These are phyloP conservation scores for Usnea hakonensis DNA, from an alignment of 495 filamentous ascomycete genomes.

Conservation along the genomic window DNA sequence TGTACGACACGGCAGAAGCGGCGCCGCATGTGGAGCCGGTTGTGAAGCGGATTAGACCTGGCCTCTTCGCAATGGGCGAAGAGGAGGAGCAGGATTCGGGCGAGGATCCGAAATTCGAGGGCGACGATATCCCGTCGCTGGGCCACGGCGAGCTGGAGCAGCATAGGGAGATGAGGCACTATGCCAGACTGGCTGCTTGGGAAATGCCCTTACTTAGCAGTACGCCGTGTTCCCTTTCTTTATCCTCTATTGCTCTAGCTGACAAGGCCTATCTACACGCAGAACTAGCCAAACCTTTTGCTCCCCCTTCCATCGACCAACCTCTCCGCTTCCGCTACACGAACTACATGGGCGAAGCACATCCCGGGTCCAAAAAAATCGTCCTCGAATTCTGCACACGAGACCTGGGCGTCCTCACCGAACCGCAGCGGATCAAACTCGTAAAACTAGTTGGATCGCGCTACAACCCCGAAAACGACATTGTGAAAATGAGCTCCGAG, in stretches of 20 bases:
- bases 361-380: conserved; percentile 87
- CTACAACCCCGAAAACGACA: conserved; percentile 80
- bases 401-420: conserved; percentile 56
- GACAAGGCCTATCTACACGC: not conserved
- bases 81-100: conserved; percentile 44
- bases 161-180: conserved; percentile 82
- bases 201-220: conserved; percentile 88
- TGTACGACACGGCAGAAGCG: conserved; percentile 8
- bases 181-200: conserved; percentile 82
- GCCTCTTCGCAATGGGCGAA: conserved; percentile 48
- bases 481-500: conserved; percentile 87
- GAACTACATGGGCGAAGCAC: conserved; percentile 89
- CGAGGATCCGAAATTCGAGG: conserved; percentile 54
- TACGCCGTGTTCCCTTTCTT: conserved; percentile 39
- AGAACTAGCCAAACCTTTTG: conserved; percentile 80
- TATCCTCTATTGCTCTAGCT: not conserved
- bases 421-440: conserved; percentile 66
- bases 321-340: conserved; percentile 91
- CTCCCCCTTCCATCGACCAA: conserved; percentile 55
- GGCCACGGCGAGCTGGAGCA: conserved; percentile 83
- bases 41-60: conserved; percentile 17
- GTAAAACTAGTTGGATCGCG: conserved; percentile 81
- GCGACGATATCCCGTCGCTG: conserved; percentile 73
- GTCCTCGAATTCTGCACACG: conserved; percentile 75
- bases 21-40: not conserved